These are phyloP conservation scores for Pisolithus tinctorius DNA, from an alignment of 768 basidiomycete genomes.

Conservation along the genomic window DNA sequence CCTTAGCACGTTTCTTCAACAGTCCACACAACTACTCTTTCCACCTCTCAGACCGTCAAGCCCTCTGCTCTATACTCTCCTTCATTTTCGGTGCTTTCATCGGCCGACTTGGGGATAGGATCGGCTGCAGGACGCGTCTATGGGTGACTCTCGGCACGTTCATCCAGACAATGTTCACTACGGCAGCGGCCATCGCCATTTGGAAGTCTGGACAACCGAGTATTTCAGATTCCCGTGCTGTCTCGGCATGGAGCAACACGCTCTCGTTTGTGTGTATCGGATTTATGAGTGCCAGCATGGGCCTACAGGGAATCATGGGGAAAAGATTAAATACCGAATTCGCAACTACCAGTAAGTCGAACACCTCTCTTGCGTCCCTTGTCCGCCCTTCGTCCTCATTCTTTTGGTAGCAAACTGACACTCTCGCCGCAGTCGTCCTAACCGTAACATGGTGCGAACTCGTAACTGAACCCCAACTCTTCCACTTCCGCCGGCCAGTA, in stretches of 20 bases:
- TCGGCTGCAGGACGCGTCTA: conserved; percentile 63
- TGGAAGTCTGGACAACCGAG: conserved; percentile 61
- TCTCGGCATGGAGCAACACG: conserved; percentile 65
- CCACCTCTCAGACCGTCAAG: conserved; percentile 79
- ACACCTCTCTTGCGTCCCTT: not conserved
- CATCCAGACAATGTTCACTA: conserved; percentile 69
- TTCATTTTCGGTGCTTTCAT: conserved; percentile 74
- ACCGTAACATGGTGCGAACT: conserved; percentile 90
- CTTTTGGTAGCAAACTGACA: not conserved
- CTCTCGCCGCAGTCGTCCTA: conserved; percentile 52
- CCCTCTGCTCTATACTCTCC: conserved; percentile 69
- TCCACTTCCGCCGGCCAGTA: conserved; percentile 47
- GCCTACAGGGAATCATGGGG: conserved; percentile 75
- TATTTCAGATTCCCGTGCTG: conserved; percentile 46
- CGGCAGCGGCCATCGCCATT: conserved; percentile 61
- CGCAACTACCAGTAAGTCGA: conserved; percentile 59
- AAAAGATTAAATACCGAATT: conserved; percentile 75
- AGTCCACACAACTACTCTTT: conserved; percentile 49
- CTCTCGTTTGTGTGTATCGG: conserved; percentile 65
- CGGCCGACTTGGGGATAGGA: conserved; percentile 77
- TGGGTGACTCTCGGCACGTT: conserved; percentile 73
- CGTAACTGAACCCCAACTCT: conserved; percentile 72
- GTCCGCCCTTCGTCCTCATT: no score
- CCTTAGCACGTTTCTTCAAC: conserved; percentile 74
- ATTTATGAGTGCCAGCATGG: conserved; percentile 74